Evolutionary conservation across 257 asterid species (phyloP).

Genomic region (Perilla frutescens): DNA sequence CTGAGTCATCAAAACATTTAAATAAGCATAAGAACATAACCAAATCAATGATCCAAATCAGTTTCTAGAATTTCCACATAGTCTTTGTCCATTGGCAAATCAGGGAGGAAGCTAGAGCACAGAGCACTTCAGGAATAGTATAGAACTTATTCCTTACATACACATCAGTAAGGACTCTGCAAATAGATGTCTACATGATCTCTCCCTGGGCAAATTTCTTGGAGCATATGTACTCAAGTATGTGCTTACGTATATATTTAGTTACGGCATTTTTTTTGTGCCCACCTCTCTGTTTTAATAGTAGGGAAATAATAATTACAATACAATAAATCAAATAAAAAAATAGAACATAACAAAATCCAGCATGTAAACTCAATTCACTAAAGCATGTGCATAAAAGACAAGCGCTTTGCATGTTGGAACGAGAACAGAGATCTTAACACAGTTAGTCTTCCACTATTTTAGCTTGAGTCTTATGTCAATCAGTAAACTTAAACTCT

Average conservation of each 20-base stretch:
- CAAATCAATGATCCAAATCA: conserved; percentile 15
- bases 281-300: conserved; percentile 3
- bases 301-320: conserved; percentile 13
- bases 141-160: not conserved
- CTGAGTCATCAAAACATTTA: conserved; percentile 47
- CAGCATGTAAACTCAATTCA: conserved; percentile 25
- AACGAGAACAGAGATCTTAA: not conserved
- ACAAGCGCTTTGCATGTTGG: not conserved
- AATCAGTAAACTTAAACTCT: conserved; percentile 13
- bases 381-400: not conserved
- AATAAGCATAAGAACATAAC: conserved; percentile 20
- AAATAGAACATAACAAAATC: not conserved
- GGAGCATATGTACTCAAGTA: not conserved
- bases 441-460: not conserved
- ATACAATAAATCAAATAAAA: not conserved
- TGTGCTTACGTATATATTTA: conserved; percentile 8
- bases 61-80: conserved; percentile 7
- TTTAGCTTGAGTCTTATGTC: not conserved
- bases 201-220: conserved; percentile 19
- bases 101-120: conserved; percentile 8
- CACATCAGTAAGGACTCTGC: not conserved
- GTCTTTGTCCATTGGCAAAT: conserved; percentile 2
- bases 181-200: not conserved
- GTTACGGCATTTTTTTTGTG: not conserved
- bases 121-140: conserved; percentile 3